A percentile compares a stretch with the other conserved stretches of the same genome.
These are phyloP conservation scores for Talaromyces piceae DNA, from an alignment of 2,329 filamentous ascomycete species.

Conservation along the genomic window DNA sequence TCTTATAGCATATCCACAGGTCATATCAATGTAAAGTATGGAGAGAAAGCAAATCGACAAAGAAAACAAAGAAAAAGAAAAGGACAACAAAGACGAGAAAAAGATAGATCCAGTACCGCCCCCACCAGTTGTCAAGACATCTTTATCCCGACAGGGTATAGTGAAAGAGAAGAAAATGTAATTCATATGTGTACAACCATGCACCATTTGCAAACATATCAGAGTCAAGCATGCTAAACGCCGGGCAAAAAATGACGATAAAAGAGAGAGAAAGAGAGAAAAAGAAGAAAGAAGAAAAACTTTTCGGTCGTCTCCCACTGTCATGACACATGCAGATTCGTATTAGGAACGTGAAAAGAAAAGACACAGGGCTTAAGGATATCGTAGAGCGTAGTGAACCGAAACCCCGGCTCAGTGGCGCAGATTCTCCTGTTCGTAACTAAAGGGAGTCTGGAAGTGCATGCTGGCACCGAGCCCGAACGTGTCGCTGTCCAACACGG, in stretches of 20 bases:
- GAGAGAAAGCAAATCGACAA: no score
- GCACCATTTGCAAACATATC: slow-evolving; percentile 2
- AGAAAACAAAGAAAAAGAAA: neutral
- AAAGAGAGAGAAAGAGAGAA: no score
- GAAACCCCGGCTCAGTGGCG: slow-evolving; percentile 20
- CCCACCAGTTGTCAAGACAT: neutral
- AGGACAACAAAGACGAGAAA: neutral
- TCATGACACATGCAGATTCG: slow-evolving; percentile 12
- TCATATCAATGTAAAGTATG: neutral
- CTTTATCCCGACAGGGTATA: slow-evolving; percentile 10
- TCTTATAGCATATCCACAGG: neutral
- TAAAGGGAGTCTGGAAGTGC: slow-evolving; percentile 82
- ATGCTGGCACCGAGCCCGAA: slow-evolving; percentile 91
- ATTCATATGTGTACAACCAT: slow-evolving; percentile 11
- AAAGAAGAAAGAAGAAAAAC: slow-evolving; percentile 6
- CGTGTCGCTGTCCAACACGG: slow-evolving; percentile 84
- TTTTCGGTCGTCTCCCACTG: slow-evolving; percentile 12
- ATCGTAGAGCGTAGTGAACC: neutral
- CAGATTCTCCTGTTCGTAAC: slow-evolving; percentile 34
- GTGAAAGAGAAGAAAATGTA: slow-evolving; percentile 2
- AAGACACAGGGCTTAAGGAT: neutral
- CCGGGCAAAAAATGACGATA: no score
- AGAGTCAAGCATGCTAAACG: slow-evolving; percentile 4
- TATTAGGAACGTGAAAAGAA: slow-evolving; percentile 6
- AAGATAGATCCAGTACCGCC: no score